A percentile compares a stretch with the other conserved stretches of the same genome.
Evolutionary conservation across 2,329 filamentous ascomycete genomes (phyloP).

Genomic region (Teratosphaeria epicoccoides): DNA sequence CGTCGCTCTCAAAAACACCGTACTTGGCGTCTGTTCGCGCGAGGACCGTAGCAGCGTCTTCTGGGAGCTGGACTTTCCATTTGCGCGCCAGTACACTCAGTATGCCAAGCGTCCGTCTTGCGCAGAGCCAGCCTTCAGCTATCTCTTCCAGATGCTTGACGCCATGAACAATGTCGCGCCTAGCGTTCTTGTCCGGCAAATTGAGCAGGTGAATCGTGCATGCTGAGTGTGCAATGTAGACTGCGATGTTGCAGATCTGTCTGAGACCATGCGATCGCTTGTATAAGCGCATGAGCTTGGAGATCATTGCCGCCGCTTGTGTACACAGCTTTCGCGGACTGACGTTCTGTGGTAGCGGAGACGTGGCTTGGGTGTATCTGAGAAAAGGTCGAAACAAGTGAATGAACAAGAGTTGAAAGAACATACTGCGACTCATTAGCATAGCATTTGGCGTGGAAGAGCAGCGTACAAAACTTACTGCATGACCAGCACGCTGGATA

Average conservation of each 20-base stretch:
- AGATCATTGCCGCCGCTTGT: conserved; percentile 78
- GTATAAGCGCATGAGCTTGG: conserved; percentile 87
- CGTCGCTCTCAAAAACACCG: conserved; percentile 55
- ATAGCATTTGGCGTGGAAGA: background rate
- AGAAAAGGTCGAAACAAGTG: conserved; percentile 92
- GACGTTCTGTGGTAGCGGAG: conserved; percentile 74
- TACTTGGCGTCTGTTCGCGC: conserved; percentile 69
- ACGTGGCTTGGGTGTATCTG: conserved; percentile 72
- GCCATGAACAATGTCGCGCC: conserved; percentile 79
- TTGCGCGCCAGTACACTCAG: conserved; percentile 76
- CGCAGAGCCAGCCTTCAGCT: conserved; percentile 86
- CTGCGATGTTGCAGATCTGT: conserved; percentile 91
- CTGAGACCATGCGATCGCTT: conserved; percentile 83
- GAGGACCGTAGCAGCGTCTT: conserved; percentile 69
- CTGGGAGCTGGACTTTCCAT: conserved; percentile 78
- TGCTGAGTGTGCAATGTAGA: conserved; percentile 90
- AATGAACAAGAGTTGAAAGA: conserved; percentile 90
- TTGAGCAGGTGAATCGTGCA: conserved; percentile 93
- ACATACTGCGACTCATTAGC: conserved; percentile 59
- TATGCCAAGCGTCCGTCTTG: conserved; percentile 72
- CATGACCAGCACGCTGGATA: conserved; percentile 72
- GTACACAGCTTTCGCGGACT: conserved; percentile 87
- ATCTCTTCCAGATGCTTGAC: conserved; percentile 91
- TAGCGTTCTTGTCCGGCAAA: conserved; percentile 81
- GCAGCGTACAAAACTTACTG: conserved; percentile 55